A percentile compares a stretch with the other conserved stretches of the same genome.
Evolutionary conservation across 225 moss, liverwort and hornwort genomes (phyloP).

Genomic region (Straminergon stramineum): DNA sequence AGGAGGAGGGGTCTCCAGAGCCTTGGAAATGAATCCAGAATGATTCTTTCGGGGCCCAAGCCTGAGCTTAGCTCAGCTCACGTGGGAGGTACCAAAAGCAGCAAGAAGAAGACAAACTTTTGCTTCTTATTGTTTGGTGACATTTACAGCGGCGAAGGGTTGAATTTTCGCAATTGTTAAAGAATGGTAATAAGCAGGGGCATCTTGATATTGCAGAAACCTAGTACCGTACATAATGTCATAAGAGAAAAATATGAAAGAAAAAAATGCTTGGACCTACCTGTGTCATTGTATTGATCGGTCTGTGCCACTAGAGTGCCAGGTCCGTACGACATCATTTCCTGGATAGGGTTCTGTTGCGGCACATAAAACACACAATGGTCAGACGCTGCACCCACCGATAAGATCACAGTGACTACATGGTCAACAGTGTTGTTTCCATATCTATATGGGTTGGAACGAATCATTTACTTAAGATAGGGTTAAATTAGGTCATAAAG

Average conservation of each 20-base stretch:
- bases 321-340: constrained; percentile 83
- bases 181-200: neutral
- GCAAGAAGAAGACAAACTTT: neutral
- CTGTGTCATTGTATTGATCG: constrained; percentile 82
- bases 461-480: neutral
- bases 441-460: neutral
- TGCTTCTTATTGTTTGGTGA: neutral
- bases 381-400: neutral
- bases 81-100: neutral
- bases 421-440: neutral
- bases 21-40: neutral
- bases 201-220: neutral
- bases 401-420: neutral
- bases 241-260: neutral
- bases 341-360: constrained; percentile 58
- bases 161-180: neutral
- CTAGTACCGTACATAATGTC: neutral
- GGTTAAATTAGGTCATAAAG: neutral
- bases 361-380: neutral
- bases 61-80: neutral
- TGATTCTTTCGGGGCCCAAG: neutral
- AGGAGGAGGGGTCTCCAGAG: neutral
- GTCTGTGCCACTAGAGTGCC: constrained; percentile 74
- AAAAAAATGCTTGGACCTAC: constrained; percentile 13
- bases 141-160: neutral